phyloP scores from a whole-genome alignment of 2,329 filamentous ascomycete species.

The Aureobasidium sp. region DNA sequence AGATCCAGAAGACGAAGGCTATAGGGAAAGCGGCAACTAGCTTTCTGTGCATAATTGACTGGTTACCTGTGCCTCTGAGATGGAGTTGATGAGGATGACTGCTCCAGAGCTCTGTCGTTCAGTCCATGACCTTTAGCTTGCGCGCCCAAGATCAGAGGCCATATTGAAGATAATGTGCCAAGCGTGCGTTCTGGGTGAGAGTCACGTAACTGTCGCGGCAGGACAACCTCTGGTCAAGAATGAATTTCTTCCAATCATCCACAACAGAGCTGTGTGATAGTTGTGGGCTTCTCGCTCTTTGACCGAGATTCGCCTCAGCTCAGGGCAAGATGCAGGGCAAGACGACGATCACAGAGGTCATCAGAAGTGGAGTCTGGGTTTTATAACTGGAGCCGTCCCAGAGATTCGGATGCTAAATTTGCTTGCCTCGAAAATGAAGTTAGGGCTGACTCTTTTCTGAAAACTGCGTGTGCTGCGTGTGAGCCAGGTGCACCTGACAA shows the following conservation, averaged over 20 bases:
- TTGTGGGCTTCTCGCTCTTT: neutral
- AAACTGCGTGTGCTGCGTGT: neutral
- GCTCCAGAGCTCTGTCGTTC: too few species aligned
- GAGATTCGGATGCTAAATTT: neutral
- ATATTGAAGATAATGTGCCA: neutral
- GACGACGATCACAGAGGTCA: neutral
- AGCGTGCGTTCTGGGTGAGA: neutral
- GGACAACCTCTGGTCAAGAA: neutral
- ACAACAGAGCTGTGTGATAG: neutral
- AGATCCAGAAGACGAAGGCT: too few species aligned
- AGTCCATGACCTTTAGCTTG: neutral
- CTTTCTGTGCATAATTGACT: too few species aligned
- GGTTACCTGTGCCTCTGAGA: too few species aligned
- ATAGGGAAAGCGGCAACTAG: too few species aligned
- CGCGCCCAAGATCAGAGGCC: neutral
- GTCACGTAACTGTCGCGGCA: neutral
- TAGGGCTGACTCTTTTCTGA: neutral
- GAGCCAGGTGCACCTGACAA: neutral
- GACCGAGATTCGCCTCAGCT: neutral
- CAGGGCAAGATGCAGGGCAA: neutral
- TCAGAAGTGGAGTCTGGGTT: neutral
- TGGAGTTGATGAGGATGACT: neutral
- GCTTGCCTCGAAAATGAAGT: neutral
- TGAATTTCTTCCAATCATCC: neutral
- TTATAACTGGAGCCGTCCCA: neutral